Conservation (phyloP, 1,284 basidiomycete genomes). For the Tetrapyrgos nigripes region DNA sequence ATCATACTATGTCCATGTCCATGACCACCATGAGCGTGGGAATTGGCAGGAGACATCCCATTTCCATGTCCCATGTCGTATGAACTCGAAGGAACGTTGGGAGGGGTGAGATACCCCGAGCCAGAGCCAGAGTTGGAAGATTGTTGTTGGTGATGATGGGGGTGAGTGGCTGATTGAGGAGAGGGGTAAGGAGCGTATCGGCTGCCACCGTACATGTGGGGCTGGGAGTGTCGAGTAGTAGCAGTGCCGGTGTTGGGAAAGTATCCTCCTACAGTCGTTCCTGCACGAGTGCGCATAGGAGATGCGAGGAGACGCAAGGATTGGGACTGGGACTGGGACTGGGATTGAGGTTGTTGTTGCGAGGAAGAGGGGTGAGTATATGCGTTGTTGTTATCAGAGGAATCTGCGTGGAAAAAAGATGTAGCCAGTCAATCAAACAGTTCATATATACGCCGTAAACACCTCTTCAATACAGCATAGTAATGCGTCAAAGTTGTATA, state of each 20-base stretch:
- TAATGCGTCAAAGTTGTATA: too few relatives aligned
- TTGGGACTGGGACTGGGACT: neutral
- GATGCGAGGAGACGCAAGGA: neutral
- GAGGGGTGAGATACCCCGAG: neutral
- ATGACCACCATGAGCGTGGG: too few relatives aligned
- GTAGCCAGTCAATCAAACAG: too few relatives aligned
- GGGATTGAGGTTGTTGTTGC: neutral
- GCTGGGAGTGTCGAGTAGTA: neutral
- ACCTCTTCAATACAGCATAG: too few relatives aligned
- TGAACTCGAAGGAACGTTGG: too few relatives aligned
- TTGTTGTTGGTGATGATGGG: neutral
- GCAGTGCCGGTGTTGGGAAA: neutral
- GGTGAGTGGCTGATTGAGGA: neutral
- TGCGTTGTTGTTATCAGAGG: conserved; percentile 1
- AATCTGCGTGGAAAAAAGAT: neutral
- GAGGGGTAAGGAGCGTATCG: neutral
- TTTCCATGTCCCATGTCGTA: neutral
- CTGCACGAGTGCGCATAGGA: conserved; percentile 12
- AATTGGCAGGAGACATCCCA: too few relatives aligned
- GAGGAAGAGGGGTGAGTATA: neutral
- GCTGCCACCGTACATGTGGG: neutral
- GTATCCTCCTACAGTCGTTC: conserved; percentile 6
- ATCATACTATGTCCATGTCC: too few relatives aligned
- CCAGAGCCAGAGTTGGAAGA: neutral
- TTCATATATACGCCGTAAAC: too few relatives aligned